Conservation (phyloP, 441 rosid genomes). For the Pelargonium fulgidum region DNA sequence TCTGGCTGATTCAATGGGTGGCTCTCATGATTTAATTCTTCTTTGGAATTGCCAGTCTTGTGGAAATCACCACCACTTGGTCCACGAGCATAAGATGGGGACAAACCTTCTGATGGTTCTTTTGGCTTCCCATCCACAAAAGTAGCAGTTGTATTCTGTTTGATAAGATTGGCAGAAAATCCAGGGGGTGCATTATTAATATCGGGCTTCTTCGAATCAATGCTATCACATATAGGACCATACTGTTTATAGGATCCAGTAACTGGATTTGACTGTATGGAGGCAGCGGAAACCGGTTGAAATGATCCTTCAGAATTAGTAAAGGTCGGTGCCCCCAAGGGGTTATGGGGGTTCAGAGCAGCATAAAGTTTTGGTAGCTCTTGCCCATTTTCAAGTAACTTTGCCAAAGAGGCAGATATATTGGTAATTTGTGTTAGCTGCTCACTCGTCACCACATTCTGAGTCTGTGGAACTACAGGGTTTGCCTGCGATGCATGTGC, state of each 20-base stretch:
- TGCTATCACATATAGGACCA: slow-evolving; percentile 42
- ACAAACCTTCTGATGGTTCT: slow-evolving; percentile 20
- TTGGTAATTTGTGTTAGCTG: slow-evolving; percentile 50
- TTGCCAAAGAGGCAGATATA: slow-evolving; percentile 74
- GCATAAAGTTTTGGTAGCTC: slow-evolving; percentile 60
- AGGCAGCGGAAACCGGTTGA: slow-evolving; percentile 29
- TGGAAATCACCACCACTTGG: slow-evolving; percentile 23
- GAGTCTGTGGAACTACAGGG: slow-evolving; percentile 31
- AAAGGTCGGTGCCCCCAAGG: slow-evolving; percentile 31
- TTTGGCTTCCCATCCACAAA: slow-evolving; percentile 27
- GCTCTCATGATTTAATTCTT: slow-evolving; percentile 22
- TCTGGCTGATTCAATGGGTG: slow-evolving; percentile 26
- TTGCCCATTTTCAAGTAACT: slow-evolving; percentile 67
- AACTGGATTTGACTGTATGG: slow-evolving; percentile 28
- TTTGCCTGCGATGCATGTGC: slow-evolving; percentile 28
- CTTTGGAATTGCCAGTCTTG: slow-evolving; percentile 21
- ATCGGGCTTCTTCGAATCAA: slow-evolving; percentile 33
- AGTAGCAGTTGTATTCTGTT: slow-evolving; percentile 22
- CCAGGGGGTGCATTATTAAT: slow-evolving; percentile 20
- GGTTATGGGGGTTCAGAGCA: slow-evolving; percentile 42
- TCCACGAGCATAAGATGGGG: slow-evolving; percentile 29
- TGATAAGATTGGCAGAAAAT: slow-evolving; percentile 16
- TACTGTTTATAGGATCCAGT: slow-evolving; percentile 36
- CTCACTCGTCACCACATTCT: slow-evolving; percentile 47
- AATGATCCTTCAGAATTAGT: slow-evolving; percentile 29